These are phyloP conservation scores for Orbilia javanica DNA, from an alignment of 2,329 filamentous ascomycete species.

Conservation along the genomic window DNA sequence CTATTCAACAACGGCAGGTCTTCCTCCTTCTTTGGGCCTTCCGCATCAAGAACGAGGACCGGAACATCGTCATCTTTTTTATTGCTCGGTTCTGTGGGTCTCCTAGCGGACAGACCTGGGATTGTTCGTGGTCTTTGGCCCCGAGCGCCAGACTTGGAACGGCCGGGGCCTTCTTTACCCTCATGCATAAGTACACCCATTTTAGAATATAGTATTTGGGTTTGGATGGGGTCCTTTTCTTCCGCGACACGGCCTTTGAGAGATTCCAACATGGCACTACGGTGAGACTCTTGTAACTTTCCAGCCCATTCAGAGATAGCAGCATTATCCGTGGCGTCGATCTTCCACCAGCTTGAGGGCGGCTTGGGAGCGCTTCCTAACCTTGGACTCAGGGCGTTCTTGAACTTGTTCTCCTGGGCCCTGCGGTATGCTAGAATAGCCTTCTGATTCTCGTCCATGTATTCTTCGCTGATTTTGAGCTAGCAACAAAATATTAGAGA, in stretches of 20 bases:
- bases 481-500: slow-evolving; percentile 1
- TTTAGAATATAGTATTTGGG: slow-evolving; percentile 27
- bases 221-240: slow-evolving; percentile 17
- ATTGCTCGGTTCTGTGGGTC: neutral
- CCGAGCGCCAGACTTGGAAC: neutral
- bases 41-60: neutral
- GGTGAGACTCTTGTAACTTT: slow-evolving; percentile 42
- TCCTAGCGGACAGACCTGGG: neutral
- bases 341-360: slow-evolving; percentile 14
- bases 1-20: neutral
- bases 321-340: slow-evolving; percentile 15
- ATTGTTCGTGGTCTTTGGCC: neutral
- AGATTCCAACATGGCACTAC: neutral
- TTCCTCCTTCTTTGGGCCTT: neutral
- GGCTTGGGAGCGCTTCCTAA: neutral
- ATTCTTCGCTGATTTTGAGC: slow-evolving; percentile 14
- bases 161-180: neutral
- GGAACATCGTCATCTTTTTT: neutral
- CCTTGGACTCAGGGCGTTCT: neutral
- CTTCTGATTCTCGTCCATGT: neutral
- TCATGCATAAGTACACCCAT: slow-evolving; percentile 15
- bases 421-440: neutral
- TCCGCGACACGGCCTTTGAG: slow-evolving; percentile 17
- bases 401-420: slow-evolving; percentile 23
- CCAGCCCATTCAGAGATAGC: slow-evolving; percentile 44